Evolutionary conservation across 768 basidiomycete species (phyloP).

Genomic region (Leucocoprinus leucothites): DNA sequence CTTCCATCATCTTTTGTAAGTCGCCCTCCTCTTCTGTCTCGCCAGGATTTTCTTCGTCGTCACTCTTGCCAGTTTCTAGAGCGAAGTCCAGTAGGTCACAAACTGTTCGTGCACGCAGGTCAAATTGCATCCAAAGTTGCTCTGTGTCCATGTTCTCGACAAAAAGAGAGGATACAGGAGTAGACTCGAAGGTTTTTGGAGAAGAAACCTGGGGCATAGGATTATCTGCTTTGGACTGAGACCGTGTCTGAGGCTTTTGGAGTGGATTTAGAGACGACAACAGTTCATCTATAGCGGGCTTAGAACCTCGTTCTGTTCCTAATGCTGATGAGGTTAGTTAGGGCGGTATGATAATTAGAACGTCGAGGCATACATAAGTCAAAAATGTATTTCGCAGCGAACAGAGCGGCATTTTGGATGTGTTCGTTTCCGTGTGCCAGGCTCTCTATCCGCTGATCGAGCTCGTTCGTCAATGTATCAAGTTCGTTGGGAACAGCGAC

Average conservation of each 20-base stretch:
- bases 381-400: conserved; percentile 73
- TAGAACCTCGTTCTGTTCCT: conserved; percentile 62
- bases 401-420: conserved; percentile 55
- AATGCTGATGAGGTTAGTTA: conserved; percentile 45
- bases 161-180: conserved; percentile 75
- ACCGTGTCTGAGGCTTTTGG: conserved; percentile 72
- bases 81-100: conserved; percentile 66
- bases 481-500: conserved; percentile 32
- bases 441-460: conserved; percentile 52
- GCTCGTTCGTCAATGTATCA: conserved; percentile 44
- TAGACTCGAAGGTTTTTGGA: conserved; percentile 40
- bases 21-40: conserved; percentile 80
- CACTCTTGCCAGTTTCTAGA: conserved; percentile 46
- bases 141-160: conserved; percentile 78
- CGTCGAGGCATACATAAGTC: conserved; percentile 56
- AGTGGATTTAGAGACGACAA: conserved; percentile 65
- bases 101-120: conserved; percentile 70
- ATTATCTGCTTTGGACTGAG: conserved; percentile 47
- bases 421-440: conserved; percentile 53
- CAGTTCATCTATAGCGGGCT: conserved; percentile 60
- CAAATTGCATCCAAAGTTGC: conserved; percentile 93
- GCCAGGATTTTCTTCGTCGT: conserved; percentile 17
- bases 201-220: conserved; percentile 32
- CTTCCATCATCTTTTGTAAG: conserved; percentile 88
- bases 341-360: conserved; percentile 1